These are phyloP conservation scores for Wickerhamiella dianesei DNA, from an alignment of 805 yeast species.

Conservation along the genomic window DNA sequence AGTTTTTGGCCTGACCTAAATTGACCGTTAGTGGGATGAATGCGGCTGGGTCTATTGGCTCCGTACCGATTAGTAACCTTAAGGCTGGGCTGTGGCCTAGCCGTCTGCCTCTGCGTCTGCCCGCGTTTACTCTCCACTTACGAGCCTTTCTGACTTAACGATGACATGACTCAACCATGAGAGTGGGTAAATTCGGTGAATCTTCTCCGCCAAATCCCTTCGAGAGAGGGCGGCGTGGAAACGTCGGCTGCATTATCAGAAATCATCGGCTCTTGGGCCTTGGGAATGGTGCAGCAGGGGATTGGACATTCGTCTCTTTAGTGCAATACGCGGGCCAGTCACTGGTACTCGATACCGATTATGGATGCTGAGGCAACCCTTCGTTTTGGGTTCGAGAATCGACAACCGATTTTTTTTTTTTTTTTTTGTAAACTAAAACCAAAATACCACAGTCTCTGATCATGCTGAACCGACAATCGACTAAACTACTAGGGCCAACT, in stretches of 20 bases:
- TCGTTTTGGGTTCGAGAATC: neutral
- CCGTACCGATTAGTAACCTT: neutral
- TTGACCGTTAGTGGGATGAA: neutral
- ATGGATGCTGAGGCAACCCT: constrained; percentile 14
- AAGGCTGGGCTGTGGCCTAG: constrained; percentile 12
- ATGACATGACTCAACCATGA: constrained; percentile 10
- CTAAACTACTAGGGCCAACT: too few species aligned
- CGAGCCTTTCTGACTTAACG: neutral
- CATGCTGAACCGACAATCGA: too few species aligned
- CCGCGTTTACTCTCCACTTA: constrained; percentile 22
- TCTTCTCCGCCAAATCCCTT: constrained; percentile 15
- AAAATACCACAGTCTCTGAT: too few species aligned
- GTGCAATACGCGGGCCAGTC: constrained; percentile 22
- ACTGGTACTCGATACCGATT: constrained; percentile 23
- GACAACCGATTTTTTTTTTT: too few species aligned
- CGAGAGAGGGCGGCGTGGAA: constrained; percentile 22
- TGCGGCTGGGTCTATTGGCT: neutral
- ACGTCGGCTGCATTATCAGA: constrained; percentile 23
- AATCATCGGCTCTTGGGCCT: constrained; percentile 17
- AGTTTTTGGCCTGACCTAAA: too few species aligned
- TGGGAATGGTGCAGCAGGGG: constrained; percentile 23
- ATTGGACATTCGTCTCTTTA: constrained; percentile 19
- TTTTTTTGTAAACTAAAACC: too few species aligned
- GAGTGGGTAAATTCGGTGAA: constrained; percentile 26
- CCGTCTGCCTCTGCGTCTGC: constrained; percentile 16